A percentile compares a stretch with the other conserved stretches of the same genome.
phyloP scores from a whole-genome alignment of 2,329 filamentous ascomycete genomes.

The Ascochyta lentis region DNA sequence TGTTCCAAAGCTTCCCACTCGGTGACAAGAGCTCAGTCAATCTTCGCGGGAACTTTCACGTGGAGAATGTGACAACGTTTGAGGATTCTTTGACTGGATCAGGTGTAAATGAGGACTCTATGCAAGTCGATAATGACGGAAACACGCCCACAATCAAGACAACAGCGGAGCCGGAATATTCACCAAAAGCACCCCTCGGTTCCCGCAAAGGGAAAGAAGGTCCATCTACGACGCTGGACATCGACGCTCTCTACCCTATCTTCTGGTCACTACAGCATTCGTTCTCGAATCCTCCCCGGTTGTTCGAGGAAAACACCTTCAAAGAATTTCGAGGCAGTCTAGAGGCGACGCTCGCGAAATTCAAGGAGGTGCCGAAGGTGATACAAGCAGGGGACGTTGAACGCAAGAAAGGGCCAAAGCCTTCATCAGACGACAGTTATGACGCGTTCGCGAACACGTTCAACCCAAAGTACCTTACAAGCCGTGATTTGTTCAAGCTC shows the following conservation, averaged over 20 bases:
- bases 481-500: constrained; percentile 90
- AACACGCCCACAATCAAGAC: constrained; percentile 35
- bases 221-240: constrained; percentile 59
- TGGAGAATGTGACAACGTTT: constrained; percentile 89
- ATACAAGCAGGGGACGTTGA: constrained; percentile 75
- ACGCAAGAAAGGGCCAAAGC: constrained; percentile 60
- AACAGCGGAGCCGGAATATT: constrained; percentile 8
- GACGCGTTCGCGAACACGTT: constrained; percentile 75
- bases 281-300: constrained; percentile 85
- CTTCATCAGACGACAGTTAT: constrained; percentile 68
- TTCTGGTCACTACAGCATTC: constrained; percentile 94
- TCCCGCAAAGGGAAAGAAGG: constrained; percentile 53
- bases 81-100: constrained; percentile 62
- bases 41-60: constrained; percentile 91
- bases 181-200: constrained; percentile 48
- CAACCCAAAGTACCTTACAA: constrained; percentile 99
- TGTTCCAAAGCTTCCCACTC: constrained; percentile 96
- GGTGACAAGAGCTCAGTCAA: constrained; percentile 98
- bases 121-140: constrained; percentile 69
- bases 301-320: constrained; percentile 78
- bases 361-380: constrained; percentile 73
- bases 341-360: constrained; percentile 71
- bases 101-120: constrained; percentile 57
- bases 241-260: constrained; percentile 80
- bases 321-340: constrained; percentile 68